A percentile compares a stretch with the other conserved stretches of the same genome.
These are phyloP conservation scores for Saturnispora quitensis DNA, from an alignment of 805 yeast genomes.

Conservation along the genomic window DNA sequence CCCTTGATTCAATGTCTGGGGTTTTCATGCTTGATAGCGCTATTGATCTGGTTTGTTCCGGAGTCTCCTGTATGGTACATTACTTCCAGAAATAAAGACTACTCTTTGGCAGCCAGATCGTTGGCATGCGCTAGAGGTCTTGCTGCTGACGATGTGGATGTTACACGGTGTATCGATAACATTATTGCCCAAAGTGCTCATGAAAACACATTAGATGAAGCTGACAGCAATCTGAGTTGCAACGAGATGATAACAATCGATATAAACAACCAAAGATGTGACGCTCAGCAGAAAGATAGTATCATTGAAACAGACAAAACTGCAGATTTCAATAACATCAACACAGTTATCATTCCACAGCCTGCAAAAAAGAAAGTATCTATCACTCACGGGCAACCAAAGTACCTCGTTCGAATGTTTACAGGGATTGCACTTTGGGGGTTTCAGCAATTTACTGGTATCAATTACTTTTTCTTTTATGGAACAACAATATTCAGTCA, in stretches of 20 bases:
- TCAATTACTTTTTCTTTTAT: slow-evolving; percentile 60
- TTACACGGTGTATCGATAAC: slow-evolving; percentile 1
- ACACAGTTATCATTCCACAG: background rate
- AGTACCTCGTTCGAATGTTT: slow-evolving; percentile 20
- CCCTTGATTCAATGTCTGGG: slow-evolving; percentile 19
- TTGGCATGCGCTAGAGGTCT: slow-evolving; percentile 17
- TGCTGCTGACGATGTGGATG: slow-evolving; percentile 16
- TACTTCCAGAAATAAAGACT: slow-evolving; percentile 2
- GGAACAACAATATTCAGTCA: slow-evolving; percentile 48
- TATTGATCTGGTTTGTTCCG: slow-evolving; percentile 24
- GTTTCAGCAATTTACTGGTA: slow-evolving; percentile 49
- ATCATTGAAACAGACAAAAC: background rate
- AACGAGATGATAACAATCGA: background rate
- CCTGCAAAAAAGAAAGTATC: slow-evolving; percentile 7
- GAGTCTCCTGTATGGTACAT: slow-evolving; percentile 29
- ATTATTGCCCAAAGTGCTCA: background rate
- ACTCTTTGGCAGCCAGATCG: slow-evolving; percentile 13
- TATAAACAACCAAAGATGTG: background rate
- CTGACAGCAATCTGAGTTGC: background rate
- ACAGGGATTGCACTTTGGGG: slow-evolving; percentile 24
- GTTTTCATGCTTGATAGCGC: slow-evolving; percentile 3
- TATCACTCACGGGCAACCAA: slow-evolving; percentile 24
- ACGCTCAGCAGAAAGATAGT: background rate
- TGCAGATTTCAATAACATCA: background rate
- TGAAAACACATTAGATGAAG: background rate